Base-by-base conservation (phyloP, 495 filamentous ascomycete genomes). In the Daldinia grandis region DNA sequence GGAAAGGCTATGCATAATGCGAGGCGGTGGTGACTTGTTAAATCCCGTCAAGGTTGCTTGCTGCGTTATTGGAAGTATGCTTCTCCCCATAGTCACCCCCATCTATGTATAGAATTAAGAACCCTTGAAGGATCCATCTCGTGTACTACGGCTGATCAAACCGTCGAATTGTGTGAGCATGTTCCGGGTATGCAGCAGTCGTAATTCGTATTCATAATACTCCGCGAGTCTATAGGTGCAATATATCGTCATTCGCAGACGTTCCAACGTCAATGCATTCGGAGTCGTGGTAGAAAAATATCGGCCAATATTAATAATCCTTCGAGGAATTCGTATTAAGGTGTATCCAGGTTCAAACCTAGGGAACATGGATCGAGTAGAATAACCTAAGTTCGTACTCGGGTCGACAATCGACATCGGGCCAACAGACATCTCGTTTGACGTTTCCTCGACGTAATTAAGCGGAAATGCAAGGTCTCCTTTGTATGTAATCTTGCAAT, bases 141-240 rank as follows among this genome's bases (percentile, higher is more conserved):
- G 58, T 66, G 55, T 57, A 66, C 58, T n/a, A 27, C 5, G 25
- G 44, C 53, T 33, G 57, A 38, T 58, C 21, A 17, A 35, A 44
- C 38, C 37, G 61, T 55, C 38, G 51, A 64, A 37, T 55, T 44
- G 33, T 72, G 42, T 33, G 49, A 58, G 56, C 61, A 65, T 73
- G 62, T 53, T 58, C 44, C 33, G 31, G 25, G 56, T 53, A 65
- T 65, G 65, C 61, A 40, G 62, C 57, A 58, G 40, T 77, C 75
- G 66, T 77, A 35, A 77, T 75, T 75, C 75, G 62, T 77, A 35
- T 77, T 74, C 75, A 64, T 77, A 66, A 70, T 75, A 70, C 71
- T 74, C 71, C 75, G 59, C 76, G 66, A 72, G 69, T 76, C 75
- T 76, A 77, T 76, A 72, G 62, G 35, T 58, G 27, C 40, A 25